Percentiles rank a stretch among this genome's conserved stretches.
These are phyloP conservation scores for Hygrocybe coccinea DNA, from an alignment of 768 basidiomycete species.

Conservation along the genomic window DNA sequence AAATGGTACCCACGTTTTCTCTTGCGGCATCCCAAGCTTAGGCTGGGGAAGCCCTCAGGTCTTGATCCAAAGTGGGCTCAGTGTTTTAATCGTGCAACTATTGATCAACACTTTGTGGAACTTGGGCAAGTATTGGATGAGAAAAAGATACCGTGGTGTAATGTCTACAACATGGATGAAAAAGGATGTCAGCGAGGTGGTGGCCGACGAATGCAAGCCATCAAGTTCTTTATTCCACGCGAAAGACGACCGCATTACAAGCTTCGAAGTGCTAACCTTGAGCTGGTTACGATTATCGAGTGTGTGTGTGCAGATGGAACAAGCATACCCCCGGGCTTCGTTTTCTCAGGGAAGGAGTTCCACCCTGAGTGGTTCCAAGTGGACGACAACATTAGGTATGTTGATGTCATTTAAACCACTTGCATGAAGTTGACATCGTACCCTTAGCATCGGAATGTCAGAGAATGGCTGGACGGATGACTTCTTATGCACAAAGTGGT, in stretches of 20 bases:
- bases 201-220: constrained; percentile 3
- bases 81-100: constrained; percentile 19
- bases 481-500: constrained; percentile 11
- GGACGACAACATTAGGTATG: not conserved
- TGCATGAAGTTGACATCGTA: not conserved
- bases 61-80: constrained; percentile 29
- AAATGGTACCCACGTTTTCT: constrained; percentile 13
- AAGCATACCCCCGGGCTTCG: constrained; percentile 21
- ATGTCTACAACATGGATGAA: constrained; percentile 29
- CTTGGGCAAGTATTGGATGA: constrained; percentile 8
- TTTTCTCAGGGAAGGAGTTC: constrained; percentile 20
- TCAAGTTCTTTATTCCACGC: constrained; percentile 3
- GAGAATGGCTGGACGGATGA: constrained; percentile 26
- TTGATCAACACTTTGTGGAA: constrained; percentile 10
- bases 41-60: constrained; percentile 17
- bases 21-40: constrained; percentile 11
- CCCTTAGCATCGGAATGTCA: constrained; percentile 7
- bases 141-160: constrained; percentile 18
- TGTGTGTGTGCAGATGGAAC: constrained; percentile 28
- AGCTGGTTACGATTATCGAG: constrained; percentile 34
- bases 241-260: constrained; percentile 10
- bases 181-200: constrained; percentile 24
- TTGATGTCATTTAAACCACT: not conserved
- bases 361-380: not conserved
- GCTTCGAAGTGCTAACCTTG: constrained; percentile 21